Evolutionary conservation across 73 alveolate genomes (phyloP).

Genomic region (Diophrys sp.): DNA sequence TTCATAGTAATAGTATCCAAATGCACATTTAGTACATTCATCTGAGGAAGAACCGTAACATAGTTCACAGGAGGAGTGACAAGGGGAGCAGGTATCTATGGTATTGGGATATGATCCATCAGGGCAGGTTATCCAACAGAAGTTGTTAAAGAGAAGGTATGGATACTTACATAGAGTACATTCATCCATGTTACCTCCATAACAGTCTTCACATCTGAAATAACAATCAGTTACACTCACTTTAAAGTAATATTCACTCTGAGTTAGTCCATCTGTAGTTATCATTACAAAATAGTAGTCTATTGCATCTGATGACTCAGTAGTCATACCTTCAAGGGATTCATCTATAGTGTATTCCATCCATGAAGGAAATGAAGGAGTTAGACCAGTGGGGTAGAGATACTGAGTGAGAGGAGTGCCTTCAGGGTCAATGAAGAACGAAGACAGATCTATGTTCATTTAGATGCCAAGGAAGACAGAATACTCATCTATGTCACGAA

Average conservation of each 20-base stretch:
- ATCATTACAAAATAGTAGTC: not conserved
- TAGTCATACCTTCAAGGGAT: not conserved
- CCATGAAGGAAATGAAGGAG: no score
- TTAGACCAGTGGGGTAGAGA: no score
- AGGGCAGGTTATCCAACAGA: not conserved
- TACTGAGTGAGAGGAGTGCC: no score
- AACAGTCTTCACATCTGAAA: not conserved
- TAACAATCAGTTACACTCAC: not conserved
- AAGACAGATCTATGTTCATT: no score
- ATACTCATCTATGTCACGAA: no score
- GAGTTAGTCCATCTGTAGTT: not conserved
- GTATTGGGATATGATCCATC: not conserved
- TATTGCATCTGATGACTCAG: not conserved
- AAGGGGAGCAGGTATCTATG: not conserved
- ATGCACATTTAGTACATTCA: not conserved
- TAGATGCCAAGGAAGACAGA: no score
- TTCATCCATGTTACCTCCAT: not conserved
- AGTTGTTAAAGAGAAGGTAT: not conserved
- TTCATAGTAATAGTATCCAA: not conserved
- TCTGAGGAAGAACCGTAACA: not conserved
- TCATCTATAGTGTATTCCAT: no score
- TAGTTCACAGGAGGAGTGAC: not conserved
- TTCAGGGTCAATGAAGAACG: no score
- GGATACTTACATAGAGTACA: not conserved
- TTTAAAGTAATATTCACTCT: no score